Evolutionary conservation across 352 stramenopile genomes (phyloP).

Genomic region (Hyaloperonospora brassicae): DNA sequence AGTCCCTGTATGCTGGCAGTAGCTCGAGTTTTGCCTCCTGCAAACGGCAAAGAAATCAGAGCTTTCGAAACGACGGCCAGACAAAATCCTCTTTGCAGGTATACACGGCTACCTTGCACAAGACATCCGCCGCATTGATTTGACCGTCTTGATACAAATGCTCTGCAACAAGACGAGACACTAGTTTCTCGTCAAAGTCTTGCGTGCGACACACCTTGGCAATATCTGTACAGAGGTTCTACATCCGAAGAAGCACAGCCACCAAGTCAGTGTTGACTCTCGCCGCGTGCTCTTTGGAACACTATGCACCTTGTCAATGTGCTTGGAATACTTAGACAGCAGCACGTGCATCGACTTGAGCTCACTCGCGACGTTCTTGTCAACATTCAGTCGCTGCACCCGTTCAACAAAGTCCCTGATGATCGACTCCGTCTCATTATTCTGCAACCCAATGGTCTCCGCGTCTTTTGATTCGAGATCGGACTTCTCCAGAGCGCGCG

Average conservation of each 20-base stretch:
- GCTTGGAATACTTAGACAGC: slow-evolving; percentile 70
- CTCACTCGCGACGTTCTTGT: slow-evolving; percentile 62
- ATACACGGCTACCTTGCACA: slow-evolving; percentile 48
- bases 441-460: slow-evolving; percentile 32
- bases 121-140: slow-evolving; percentile 55
- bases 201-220: slow-evolving; percentile 54
- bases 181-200: slow-evolving; percentile 52
- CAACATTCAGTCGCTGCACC: slow-evolving; percentile 55
- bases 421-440: slow-evolving; percentile 59
- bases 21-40: slow-evolving; percentile 58
- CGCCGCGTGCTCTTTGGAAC: neutral
- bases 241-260: slow-evolving; percentile 1
- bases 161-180: slow-evolving; percentile 59
- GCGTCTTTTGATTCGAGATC: slow-evolving; percentile 25
- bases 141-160: slow-evolving; percentile 78
- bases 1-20: slow-evolving; percentile 40
- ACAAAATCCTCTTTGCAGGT: neutral
- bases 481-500: slow-evolving; percentile 7
- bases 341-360: slow-evolving; percentile 61
- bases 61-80: neutral
- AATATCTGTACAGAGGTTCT: slow-evolving; percentile 61
- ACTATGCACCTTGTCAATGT: slow-evolving; percentile 64
- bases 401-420: slow-evolving; percentile 59
- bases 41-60: neutral
- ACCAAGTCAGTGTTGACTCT: neutral